Conservation (phyloP, 306 rosid species). For the Cucurbita maxima region DNA sequence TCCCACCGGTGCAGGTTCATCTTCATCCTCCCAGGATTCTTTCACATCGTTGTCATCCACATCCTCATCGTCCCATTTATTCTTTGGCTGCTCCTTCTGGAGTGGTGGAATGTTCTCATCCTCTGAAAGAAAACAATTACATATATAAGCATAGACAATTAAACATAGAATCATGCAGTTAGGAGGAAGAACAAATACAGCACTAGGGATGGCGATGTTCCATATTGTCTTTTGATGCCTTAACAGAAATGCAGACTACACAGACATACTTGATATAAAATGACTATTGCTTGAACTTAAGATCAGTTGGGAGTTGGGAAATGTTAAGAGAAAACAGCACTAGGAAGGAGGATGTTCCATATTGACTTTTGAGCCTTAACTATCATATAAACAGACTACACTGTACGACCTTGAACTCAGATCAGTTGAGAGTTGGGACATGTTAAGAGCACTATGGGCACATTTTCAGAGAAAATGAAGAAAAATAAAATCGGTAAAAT, state of each 20-base stretch:
- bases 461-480: neutral
- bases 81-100: slow-evolving; percentile 37
- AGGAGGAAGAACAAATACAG: neutral
- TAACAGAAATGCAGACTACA: neutral
- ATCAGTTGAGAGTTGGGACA: neutral
- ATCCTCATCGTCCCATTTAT: slow-evolving; percentile 88
- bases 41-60: slow-evolving; percentile 69
- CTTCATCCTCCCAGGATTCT: slow-evolving; percentile 95
- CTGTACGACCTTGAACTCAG: neutral
- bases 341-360: neutral
- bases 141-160: neutral
- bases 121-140: slow-evolving; percentile 24
- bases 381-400: neutral
- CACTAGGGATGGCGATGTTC: neutral
- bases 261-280: neutral
- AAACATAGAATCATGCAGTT: neutral
- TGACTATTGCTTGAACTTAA: neutral
- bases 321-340: neutral
- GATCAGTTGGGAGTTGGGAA: neutral
- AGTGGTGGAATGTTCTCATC: slow-evolving; percentile 35
- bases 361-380: neutral
- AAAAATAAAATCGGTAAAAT: neutral
- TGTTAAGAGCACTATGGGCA: neutral
- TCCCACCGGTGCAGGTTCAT: slow-evolving; percentile 62
- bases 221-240: neutral